Evolutionary conservation across 441 rosid species (phyloP).

Genomic region (Populus trichocarpa): DNA sequence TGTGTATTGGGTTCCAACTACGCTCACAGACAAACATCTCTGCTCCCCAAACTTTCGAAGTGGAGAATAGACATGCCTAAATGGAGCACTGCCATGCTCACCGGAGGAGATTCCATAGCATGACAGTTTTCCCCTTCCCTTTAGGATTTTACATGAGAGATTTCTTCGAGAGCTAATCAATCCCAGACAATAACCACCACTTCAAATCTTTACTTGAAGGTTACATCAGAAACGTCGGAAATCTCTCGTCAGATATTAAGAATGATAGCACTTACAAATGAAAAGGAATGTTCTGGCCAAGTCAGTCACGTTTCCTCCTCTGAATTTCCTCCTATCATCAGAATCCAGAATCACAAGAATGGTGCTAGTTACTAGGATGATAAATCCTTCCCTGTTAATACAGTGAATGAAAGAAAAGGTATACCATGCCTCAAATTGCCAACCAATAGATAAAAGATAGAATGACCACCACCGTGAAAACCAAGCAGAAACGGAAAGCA

Average conservation of each 20-base stretch:
- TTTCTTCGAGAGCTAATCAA: background rate
- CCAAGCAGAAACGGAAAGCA: background rate
- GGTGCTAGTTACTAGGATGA: background rate
- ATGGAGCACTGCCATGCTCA: too few relatives aligned
- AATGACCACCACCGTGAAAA: background rate
- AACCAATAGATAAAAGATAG: too few relatives aligned
- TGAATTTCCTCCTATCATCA: background rate
- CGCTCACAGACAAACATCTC: too few relatives aligned
- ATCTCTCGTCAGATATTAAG: background rate
- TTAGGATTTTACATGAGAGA: background rate
- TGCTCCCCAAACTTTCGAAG: background rate
- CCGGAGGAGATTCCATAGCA: too few relatives aligned
- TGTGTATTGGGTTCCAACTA: too few relatives aligned
- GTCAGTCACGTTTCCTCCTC: background rate
- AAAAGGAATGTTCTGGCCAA: background rate
- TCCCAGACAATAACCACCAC: background rate
- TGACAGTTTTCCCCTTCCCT: background rate
- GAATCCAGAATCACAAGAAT: background rate
- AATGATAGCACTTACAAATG: background rate
- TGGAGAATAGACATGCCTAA: too few relatives aligned
- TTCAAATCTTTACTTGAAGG: background rate
- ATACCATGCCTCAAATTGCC: background rate
- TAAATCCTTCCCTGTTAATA: background rate
- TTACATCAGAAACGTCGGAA: background rate
- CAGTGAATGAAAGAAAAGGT: background rate